phyloP scores from a whole-genome alignment of 73 alveolate species.

The Paramecium caudatum region DNA sequence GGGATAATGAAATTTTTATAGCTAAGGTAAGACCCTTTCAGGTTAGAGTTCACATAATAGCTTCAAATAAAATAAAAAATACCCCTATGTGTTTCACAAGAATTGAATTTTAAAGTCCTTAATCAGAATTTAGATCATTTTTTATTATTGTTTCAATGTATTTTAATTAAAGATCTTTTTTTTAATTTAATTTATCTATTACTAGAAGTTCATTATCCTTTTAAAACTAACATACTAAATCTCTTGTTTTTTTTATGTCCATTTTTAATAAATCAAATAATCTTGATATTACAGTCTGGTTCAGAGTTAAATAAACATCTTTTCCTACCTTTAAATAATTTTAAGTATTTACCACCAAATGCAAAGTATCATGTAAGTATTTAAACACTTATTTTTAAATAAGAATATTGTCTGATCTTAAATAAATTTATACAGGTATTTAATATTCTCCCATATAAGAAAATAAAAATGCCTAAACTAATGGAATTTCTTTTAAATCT shows the following conservation, averaged over 20 bases:
- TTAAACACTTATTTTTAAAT: constrained; percentile 46
- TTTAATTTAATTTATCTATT: constrained; percentile 1
- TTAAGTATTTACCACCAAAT: neutral
- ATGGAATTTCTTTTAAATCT: constrained; percentile 10
- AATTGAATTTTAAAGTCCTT: neutral
- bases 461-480: neutral
- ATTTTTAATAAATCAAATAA: constrained; percentile 34
- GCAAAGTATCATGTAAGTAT: neutral
- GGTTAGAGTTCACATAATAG: constrained; percentile 47
- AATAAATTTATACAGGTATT: neutral
- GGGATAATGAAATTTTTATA: constrained; percentile 28
- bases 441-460: constrained; percentile 10
- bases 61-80: neutral
- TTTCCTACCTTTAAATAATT: neutral
- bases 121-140: neutral
- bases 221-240: constrained; percentile 35
- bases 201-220: constrained; percentile 35
- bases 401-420: constrained; percentile 12
- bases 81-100: neutral
- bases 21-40: neutral
- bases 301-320: neutral
- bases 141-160: constrained; percentile 35
- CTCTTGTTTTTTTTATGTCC: constrained; percentile 50
- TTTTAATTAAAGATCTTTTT: neutral
- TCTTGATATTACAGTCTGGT: neutral